phyloP scores from a whole-genome alignment of 139 green algal species.

The Edaphochlamys debaryana region DNA sequence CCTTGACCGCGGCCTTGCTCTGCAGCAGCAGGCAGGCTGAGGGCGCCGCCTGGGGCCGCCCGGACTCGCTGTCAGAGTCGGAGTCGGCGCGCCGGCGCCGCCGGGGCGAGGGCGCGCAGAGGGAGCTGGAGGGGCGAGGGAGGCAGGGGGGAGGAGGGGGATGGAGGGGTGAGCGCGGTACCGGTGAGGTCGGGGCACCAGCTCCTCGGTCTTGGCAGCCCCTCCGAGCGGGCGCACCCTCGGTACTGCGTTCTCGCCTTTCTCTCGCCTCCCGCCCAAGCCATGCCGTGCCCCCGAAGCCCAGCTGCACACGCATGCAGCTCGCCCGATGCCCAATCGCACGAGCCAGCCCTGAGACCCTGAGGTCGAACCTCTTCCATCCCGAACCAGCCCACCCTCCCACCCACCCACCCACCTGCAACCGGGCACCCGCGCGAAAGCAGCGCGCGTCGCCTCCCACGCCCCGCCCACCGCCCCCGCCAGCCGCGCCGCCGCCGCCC shows the following conservation, averaged over 20 bases:
- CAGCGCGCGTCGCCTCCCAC: not conserved
- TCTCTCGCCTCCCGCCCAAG: no score
- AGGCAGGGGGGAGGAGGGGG: not conserved
- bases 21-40: constrained; percentile 32
- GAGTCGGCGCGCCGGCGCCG: not conserved
- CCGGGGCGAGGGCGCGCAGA: not conserved
- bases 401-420: not conserved
- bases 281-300: no score
- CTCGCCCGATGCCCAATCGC: no score
- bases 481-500: not conserved
- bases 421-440: not conserved
- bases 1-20: constrained; percentile 31
- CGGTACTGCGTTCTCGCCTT: no score
- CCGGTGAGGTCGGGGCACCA: no score
- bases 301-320: no score
- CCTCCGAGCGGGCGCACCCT: no score
- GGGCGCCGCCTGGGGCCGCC: not conserved
- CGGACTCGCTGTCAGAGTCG: not conserved
- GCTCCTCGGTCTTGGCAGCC: no score
- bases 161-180: no score
- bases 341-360: no score
- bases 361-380: not conserved
- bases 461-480: not conserved
- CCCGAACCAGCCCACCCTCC: not conserved
- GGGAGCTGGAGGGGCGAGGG: not conserved